phyloP scores from a whole-genome alignment of 345 rosid species.

The Luvunga scandens region DNA sequence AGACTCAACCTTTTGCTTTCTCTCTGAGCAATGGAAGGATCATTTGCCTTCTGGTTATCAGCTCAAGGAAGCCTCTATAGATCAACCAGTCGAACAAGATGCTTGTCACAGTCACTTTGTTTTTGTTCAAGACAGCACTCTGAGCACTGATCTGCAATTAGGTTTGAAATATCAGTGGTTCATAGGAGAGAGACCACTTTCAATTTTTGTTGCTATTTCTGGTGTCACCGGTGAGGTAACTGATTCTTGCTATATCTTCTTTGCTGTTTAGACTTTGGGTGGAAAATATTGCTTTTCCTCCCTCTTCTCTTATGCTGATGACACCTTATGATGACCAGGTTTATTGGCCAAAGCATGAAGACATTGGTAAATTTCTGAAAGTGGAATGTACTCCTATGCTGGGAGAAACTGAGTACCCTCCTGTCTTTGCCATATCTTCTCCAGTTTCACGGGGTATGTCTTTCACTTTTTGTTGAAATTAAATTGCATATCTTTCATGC shows the following conservation, averaged over 20 bases:
- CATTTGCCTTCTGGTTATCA: constrained; percentile 65
- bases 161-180: constrained; percentile 82
- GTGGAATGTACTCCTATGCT: constrained; percentile 70
- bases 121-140: constrained; percentile 61
- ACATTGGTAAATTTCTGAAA: constrained; percentile 72
- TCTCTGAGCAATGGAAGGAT: constrained; percentile 86
- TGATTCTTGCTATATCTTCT: constrained; percentile 13
- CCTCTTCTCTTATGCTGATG: constrained; percentile 10
- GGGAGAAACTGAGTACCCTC: constrained; percentile 69
- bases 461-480: constrained; percentile 9
- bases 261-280: not conserved
- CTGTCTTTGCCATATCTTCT: constrained; percentile 78
- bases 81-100: constrained; percentile 91
- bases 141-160: constrained; percentile 47
- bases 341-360: constrained; percentile 89
- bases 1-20: constrained; percentile 78
- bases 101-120: constrained; percentile 73
- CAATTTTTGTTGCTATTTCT: constrained; percentile 66
- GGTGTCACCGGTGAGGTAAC: constrained; percentile 78
- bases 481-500: not conserved
- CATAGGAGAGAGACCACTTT: constrained; percentile 69
- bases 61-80: constrained; percentile 77
- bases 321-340: constrained; percentile 43
- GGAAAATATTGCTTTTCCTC: not conserved
- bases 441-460: constrained; percentile 73